Percentiles rank a stretch among this genome's conserved stretches.
Conservation (phyloP, 2,329 filamentous ascomycete genomes). For the Diaporthe ampelina region DNA sequence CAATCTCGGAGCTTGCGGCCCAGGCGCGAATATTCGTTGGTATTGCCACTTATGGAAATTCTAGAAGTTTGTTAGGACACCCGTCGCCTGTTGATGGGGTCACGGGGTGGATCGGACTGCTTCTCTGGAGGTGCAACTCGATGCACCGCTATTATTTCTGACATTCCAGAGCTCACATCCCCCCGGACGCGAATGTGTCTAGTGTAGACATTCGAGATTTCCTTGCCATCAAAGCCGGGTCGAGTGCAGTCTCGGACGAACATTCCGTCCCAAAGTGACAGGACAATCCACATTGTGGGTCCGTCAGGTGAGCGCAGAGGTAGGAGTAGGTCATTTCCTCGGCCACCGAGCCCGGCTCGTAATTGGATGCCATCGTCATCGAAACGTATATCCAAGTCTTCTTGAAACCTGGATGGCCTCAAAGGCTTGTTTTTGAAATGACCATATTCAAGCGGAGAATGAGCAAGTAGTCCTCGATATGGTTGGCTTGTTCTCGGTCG, state of each 20-base stretch:
- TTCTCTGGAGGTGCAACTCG: too few species aligned
- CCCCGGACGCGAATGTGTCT: not conserved
- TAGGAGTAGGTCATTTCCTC: not conserved
- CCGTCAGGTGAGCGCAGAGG: not conserved
- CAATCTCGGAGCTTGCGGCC: too few species aligned
- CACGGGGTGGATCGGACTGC: too few species aligned
- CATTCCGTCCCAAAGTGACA: not conserved
- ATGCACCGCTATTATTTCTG: not conserved
- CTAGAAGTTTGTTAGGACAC: too few species aligned
- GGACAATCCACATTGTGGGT: not conserved
- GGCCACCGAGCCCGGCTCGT: not conserved
- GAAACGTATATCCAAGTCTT: not conserved
- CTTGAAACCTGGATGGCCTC: not conserved
- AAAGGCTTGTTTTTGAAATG: not conserved
- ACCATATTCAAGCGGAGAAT: constrained; percentile 17
- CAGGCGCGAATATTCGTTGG: too few species aligned
- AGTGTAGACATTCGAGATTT: not conserved
- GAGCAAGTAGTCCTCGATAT: constrained; percentile 24
- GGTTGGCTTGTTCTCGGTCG: not conserved
- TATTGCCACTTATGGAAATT: too few species aligned
- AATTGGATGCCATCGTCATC: not conserved
- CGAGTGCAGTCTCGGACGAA: not conserved
- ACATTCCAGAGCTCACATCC: not conserved
- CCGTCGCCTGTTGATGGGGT: too few species aligned
- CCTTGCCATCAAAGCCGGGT: not conserved